These are phyloP conservation scores for Pyricularia pennisetigena DNA, from an alignment of 2,329 filamentous ascomycete species.

Conservation along the genomic window DNA sequence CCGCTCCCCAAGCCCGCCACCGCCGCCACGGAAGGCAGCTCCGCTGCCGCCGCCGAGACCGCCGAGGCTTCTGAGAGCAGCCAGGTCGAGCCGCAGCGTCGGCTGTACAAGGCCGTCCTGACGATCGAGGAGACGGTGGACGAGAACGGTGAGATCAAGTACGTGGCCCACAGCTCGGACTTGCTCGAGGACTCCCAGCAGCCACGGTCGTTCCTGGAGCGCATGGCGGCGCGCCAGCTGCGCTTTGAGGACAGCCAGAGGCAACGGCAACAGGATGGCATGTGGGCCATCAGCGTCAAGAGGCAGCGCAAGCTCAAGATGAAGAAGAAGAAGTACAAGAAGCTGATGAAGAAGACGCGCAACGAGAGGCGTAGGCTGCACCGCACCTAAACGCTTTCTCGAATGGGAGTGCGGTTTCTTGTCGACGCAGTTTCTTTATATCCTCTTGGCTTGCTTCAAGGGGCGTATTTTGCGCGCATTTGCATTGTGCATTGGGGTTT, in stretches of 20 bases:
- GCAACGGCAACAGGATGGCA: constrained; percentile 35
- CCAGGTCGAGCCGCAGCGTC: constrained; percentile 29
- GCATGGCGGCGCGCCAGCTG: constrained; percentile 56
- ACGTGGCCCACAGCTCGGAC: constrained; percentile 49
- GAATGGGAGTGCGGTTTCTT: not conserved
- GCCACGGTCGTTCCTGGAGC: constrained; percentile 54
- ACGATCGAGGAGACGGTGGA: constrained; percentile 59
- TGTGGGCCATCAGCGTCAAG: constrained; percentile 83
- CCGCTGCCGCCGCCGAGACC: constrained; percentile 23
- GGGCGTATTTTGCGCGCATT: not conserved
- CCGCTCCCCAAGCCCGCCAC: constrained; percentile 62
- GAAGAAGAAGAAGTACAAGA: constrained; percentile 99
- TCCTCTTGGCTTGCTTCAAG: not conserved
- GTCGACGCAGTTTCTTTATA: not conserved
- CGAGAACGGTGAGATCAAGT: constrained; percentile 47
- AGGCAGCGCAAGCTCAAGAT: constrained; percentile 92
- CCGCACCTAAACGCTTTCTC: constrained; percentile 2
- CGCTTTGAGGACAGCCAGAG: constrained; percentile 41
- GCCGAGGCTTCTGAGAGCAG: constrained; percentile 22
- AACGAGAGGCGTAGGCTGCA: constrained; percentile 72
- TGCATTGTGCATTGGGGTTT: not conserved
- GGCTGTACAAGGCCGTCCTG: constrained; percentile 54
- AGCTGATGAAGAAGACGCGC: constrained; percentile 87
- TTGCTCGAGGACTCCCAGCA: constrained; percentile 37
- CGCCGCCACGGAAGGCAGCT: constrained; percentile 23